Conservation (phyloP, 352 stramenopile genomes). For the Pythium biforme region DNA sequence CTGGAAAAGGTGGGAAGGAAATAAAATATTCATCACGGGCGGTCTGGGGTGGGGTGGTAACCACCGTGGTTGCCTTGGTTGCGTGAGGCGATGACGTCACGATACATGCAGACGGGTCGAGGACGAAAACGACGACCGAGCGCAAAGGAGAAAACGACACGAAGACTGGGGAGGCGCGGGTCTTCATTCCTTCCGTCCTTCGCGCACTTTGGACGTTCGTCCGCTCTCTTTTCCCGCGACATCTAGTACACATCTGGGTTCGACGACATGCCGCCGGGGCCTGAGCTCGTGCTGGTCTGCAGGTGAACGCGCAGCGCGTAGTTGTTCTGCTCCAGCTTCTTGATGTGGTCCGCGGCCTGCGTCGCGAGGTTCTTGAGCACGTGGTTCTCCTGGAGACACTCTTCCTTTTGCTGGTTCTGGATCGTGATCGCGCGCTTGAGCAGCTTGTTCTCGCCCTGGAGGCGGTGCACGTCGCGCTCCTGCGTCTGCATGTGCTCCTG, state of each 20-base stretch:
- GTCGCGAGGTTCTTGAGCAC: conserved; percentile 69
- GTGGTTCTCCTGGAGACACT: conserved; percentile 69
- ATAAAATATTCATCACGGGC: conserved; percentile 26
- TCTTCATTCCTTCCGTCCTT: neutral
- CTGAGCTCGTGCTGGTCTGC: conserved; percentile 68
- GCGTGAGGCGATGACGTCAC: conserved; percentile 1
- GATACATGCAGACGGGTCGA: neutral
- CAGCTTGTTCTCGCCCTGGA: conserved; percentile 83
- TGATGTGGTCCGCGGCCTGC: conserved; percentile 85
- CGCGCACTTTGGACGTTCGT: neutral
- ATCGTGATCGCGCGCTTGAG: conserved; percentile 84
- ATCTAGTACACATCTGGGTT: conserved; percentile 73
- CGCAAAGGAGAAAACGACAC: neutral
- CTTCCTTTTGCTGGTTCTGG: conserved; percentile 87
- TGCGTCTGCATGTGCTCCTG: conserved; percentile 40
- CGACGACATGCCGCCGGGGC: conserved; percentile 21
- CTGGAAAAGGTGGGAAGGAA: conserved; percentile 2
- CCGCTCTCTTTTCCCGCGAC: neutral
- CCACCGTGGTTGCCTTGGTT: no score
- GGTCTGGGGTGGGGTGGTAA: neutral
- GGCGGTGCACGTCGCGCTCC: conserved; percentile 55
- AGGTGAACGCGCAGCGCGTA: conserved; percentile 85
- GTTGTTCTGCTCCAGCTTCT: conserved; percentile 84
- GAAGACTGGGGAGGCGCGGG: neutral
- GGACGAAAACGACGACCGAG: no score